Evolutionary conservation across 352 stramenopile species (phyloP).

Genomic region (Pythium rishiriense): DNA sequence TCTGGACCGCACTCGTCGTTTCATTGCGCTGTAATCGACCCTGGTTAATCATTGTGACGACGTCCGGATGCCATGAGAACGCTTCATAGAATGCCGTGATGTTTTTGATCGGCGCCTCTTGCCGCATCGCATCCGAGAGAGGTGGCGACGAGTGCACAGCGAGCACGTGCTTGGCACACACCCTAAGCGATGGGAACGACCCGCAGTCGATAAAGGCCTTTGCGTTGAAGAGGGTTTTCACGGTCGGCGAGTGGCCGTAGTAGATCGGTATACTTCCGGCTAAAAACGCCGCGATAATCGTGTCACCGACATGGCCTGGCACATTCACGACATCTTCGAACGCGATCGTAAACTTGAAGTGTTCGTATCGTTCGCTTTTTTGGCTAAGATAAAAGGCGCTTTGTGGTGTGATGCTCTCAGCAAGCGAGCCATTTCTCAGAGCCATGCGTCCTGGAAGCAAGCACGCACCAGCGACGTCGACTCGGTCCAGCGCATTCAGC

Average conservation of each 20-base stretch:
- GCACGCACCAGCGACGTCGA: constrained; percentile 52
- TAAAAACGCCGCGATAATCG: constrained; percentile 57
- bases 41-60: constrained; percentile 15
- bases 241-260: constrained; percentile 45
- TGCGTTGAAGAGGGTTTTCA: constrained; percentile 42
- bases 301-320: constrained; percentile 58
- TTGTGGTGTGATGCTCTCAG: background rate
- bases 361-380: background rate
- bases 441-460: constrained; percentile 2
- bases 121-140: constrained; percentile 37
- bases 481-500: constrained; percentile 40
- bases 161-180: constrained; percentile 41
- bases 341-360: constrained; percentile 63
- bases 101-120: constrained; percentile 36
- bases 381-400: background rate
- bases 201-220: constrained; percentile 57
- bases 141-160: constrained; percentile 35
- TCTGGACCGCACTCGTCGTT: background rate
- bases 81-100: constrained; percentile 29
- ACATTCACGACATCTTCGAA: constrained; percentile 51
- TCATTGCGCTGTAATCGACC: background rate
- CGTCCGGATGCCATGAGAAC: constrained; percentile 51
- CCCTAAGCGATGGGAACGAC: constrained; percentile 33
- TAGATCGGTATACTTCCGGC: constrained; percentile 61
- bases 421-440: constrained; percentile 1